phyloP scores from a whole-genome alignment of 1,139 yeast genomes.

The Yamadazyma dushanensis region DNA sequence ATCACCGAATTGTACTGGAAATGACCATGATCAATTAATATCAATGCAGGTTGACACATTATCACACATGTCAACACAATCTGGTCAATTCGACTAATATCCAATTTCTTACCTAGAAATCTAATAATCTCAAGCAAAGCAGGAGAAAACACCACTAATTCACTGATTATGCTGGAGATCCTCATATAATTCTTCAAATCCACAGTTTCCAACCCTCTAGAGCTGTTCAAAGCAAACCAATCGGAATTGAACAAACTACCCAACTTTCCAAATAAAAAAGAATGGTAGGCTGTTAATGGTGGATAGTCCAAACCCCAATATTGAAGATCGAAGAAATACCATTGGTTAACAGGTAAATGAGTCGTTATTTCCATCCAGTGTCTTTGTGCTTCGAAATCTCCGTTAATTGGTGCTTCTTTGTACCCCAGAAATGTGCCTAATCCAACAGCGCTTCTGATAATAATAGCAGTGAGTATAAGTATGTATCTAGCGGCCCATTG shows the following conservation, averaged over 20 bases:
- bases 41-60: constrained; percentile 76
- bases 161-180: constrained; percentile 72
- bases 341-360: constrained; percentile 66
- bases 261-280: constrained; percentile 73
- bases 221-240: constrained; percentile 75
- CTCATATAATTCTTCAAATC: constrained; percentile 84
- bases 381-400: constrained; percentile 97
- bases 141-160: constrained; percentile 72
- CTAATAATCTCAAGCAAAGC: constrained; percentile 70
- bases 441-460: constrained; percentile 83
- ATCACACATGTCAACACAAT: constrained; percentile 73
- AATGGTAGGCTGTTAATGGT: constrained; percentile 93
- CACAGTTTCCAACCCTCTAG: constrained; percentile 72
- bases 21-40: constrained; percentile 94
- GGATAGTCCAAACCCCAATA: constrained; percentile 99
- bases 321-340: constrained; percentile 88
- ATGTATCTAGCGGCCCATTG: constrained; percentile 91
- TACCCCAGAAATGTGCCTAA: constrained; percentile 84
- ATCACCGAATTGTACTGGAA: constrained; percentile 93
- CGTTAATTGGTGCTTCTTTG: constrained; percentile 72
- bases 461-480: constrained; percentile 69
- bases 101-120: constrained; percentile 60
- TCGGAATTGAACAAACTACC: constrained; percentile 60
- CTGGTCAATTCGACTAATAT: constrained; percentile 68
- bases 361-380: constrained; percentile 96